Percentiles rank a stretch among this genome's conserved stretches.
phyloP scores from a whole-genome alignment of 345 rosid species.

The Sisymbrium altissimum region DNA sequence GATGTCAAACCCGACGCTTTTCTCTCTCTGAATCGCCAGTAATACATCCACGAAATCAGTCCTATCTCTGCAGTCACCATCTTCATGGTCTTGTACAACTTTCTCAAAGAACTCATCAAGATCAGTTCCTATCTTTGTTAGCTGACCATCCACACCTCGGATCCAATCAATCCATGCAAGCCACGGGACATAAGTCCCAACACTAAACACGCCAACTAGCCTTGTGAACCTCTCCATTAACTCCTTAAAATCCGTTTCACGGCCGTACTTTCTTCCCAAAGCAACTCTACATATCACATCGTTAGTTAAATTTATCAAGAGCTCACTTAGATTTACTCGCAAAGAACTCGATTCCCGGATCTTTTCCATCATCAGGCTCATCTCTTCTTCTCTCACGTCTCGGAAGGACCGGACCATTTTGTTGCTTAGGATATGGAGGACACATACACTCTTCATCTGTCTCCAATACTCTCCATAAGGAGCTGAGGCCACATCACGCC shows the following conservation, averaged over 20 bases:
- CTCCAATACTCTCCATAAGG: constrained; percentile 77
- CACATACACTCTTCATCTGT: constrained; percentile 49
- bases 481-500: constrained; percentile 15
- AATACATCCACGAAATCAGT: constrained; percentile 28
- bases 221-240: constrained; percentile 30
- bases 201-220: constrained; percentile 34
- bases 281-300: constrained; percentile 53
- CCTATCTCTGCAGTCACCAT: neutral
- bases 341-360: constrained; percentile 15
- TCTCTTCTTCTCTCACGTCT: constrained; percentile 49
- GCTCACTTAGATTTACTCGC: constrained; percentile 41
- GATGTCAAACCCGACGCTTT: constrained; percentile 25
- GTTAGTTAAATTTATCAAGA: constrained; percentile 30
- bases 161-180: constrained; percentile 44
- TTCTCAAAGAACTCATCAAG: constrained; percentile 35
- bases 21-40: constrained; percentile 33
- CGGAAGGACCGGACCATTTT: constrained; percentile 45
- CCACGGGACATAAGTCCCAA: constrained; percentile 56
- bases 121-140: constrained; percentile 21
- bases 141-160: constrained; percentile 17
- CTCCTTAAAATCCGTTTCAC: constrained; percentile 34
- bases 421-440: constrained; percentile 47
- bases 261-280: constrained; percentile 51
- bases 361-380: constrained; percentile 25
- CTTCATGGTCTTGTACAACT: constrained; percentile 27